Percentiles rank a stretch among this genome's conserved stretches.
These are phyloP conservation scores for Nemophila menziesii DNA, from an alignment of 257 asterid genomes.

Conservation along the genomic window DNA sequence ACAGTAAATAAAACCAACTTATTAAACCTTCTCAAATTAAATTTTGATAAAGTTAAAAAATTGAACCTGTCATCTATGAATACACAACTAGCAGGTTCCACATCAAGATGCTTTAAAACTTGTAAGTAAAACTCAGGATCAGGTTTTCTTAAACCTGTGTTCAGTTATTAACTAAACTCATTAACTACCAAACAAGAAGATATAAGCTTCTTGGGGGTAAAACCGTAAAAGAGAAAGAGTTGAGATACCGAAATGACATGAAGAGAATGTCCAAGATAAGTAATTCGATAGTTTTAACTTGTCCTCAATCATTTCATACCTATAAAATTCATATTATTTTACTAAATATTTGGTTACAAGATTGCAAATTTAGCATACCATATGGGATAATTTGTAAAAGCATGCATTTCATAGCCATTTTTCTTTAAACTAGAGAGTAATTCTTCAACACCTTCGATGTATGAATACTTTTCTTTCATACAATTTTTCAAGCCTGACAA, in stretches of 20 bases:
- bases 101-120: conserved; percentile 49
- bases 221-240: background rate
- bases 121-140: conserved; percentile 62
- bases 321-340: conserved; percentile 17
- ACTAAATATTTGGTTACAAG: conserved; percentile 8
- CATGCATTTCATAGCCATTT: conserved; percentile 77
- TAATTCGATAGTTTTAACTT: conserved; percentile 65
- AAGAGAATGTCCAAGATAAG: conserved; percentile 96
- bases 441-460: conserved; percentile 68
- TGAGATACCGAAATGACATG: conserved; percentile 64
- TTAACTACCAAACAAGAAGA: background rate
- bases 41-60: background rate
- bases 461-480: conserved; percentile 64
- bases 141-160: conserved; percentile 84
- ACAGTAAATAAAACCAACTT: conserved; percentile 4
- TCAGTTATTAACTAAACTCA: conserved; percentile 9
- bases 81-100: conserved; percentile 53
- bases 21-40: background rate
- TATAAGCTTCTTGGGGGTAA: background rate
- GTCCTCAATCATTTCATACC: conserved; percentile 82
- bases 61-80: conserved; percentile 82
- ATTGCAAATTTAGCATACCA: conserved; percentile 36
- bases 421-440: conserved; percentile 53
- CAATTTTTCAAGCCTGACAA: conserved; percentile 70
- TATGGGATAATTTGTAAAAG: conserved; percentile 83